Base-by-base conservation (phyloP, 1,139 yeast genomes). In the Nadsonia starkeyi-henricii region DNA sequence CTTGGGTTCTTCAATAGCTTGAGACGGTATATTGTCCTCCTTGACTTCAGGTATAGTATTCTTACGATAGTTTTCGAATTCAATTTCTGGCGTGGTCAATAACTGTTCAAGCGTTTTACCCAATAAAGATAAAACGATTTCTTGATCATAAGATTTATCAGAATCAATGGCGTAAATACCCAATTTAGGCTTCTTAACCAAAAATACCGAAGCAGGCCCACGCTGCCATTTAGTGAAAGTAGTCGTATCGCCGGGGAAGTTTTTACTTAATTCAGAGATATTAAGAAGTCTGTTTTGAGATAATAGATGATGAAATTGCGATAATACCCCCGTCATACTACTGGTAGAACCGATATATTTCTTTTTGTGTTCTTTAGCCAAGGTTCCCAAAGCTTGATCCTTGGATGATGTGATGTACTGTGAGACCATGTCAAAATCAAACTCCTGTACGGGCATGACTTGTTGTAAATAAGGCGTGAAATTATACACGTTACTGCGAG, bases 331-430 rank as follows among this genome's bases (percentile, higher is more conserved):
- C 0, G 97, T 88, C 83, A 91, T 74, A 2, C 96, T 83, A 20
- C 95, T 84, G 0, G 97, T 88, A 0, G 96, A 86, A 1, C 94
- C 84, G 53, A 77, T 77, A 60, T 73, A 89, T 50, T 69, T 71
- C 23, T 70, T 66, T 18, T 65, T 59, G 21, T 65, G 51, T 5
- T 62, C 53, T 12, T 56, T 56, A 0, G 94, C 80, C 17, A 82
- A 63, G 9, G 66, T 52, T 0, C 76, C 60, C 47, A 89, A 66
- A 1, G 60, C 62, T 12, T 62, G 54, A 64, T 88, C 95, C 57
- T 77, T 76, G 1, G 85, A 77, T 0, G 94, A 81, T 0, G 86
- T 75, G 3, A 79, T 74, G 58, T 81, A 88, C 2, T 67, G 62
- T 1, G 78, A 69, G 1, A 83, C 67, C 12, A 74, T 69, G 39